Evolutionary conservation across 768 basidiomycete species (phyloP), one percentile per base, ranked within the genome.

Genomic region (Leccinum ochraceum): DNA sequence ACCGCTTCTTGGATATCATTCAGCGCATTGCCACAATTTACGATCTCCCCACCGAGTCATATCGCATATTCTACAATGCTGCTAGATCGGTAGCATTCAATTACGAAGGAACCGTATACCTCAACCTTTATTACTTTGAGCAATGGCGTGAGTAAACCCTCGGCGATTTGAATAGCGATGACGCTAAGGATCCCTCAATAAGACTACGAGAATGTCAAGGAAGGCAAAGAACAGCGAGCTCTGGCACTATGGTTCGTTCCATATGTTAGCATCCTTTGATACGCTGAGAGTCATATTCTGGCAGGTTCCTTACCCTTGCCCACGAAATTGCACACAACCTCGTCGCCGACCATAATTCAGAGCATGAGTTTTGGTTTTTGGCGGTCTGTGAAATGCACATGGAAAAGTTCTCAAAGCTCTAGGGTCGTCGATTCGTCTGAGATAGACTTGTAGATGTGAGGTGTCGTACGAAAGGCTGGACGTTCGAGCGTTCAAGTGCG

Each of bases 1-100:
- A 81, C 22, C 83, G 89, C 32, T 94, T 96, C 70, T 80, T 90
- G 16, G 77, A 82, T 51, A 76, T 95, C 26, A 78, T 94, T 58
- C 74, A 74, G 1, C 84, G 85, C 0, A 77, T 97, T 24, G 80
- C 84, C 2, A 68, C 77, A 17, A 76, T 94, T 5, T 97, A 91
- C 71, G 79, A 81, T 62, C 81, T 97, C 36, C 85, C 90, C 1
- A 71, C 84, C 20, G 11, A 6, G 11, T 46, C 44, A 3, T 46
- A 13, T 9, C 11, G 44, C n/a, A 46, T 46, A 11, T 46, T 46
- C 44, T 11, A 46, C 5, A 4, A 46, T 22, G 44, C 44, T 13
- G 6, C 44, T 5, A 20, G 9, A 20, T 46, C n/a, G 5, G 11
- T 46, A 46, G 44, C 44, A 22, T 46, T 46, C 44, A 46, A 46